Base-by-base conservation (phyloP, 768 basidiomycete species). In the Pleurotus giganteus region DNA sequence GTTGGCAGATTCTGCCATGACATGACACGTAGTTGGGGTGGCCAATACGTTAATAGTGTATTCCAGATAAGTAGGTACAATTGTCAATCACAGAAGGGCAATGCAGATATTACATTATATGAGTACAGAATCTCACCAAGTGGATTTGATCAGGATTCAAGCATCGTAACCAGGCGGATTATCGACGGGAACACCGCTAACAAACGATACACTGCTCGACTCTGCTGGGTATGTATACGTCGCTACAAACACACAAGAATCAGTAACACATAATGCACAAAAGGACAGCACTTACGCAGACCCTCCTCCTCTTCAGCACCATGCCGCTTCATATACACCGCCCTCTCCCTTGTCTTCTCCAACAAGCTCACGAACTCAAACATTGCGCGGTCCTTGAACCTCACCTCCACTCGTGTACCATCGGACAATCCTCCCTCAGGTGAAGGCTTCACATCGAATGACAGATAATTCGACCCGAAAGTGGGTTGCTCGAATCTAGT, bases 401-500 rank as follows among this genome's bases (percentile, higher is more conserved):
- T 80, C 36, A 91, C 70, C 67, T 91, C 88, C 2, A 78, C 80
- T 49, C 68, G 78, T 12, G 87, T 86, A 1, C 86, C 87, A 1
- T 78, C 69, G 0, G 80, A 79, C 32, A 91, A 71, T 8, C 85
- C 86, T n/a, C 89, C 89, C 11, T 76, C 82, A 1, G 78, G 64
- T 7, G 87, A 77, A 4, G 91, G 89, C 60, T 78, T 82, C 63
- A 92, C 71, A 44, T 85, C 81, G 60, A 92, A 75, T 0, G 72
- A 65, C 45, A 92, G 74, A 59, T 80, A 88, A 67, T 92, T 92
- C 8, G 79, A 67, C 43, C 79, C 80, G 53, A 92, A 85, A 7
- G 82, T 77, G 3, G 91, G 91, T 65, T 91, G 90, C 60, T 89
- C 83, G 64, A 88, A 91, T 59, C 76, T 78, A 17, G 88, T 86